Percentiles rank a stretch among this genome's conserved stretches.
Evolutionary conservation across 2,329 filamentous ascomycete species (phyloP).

Genomic region (Venturia oleaginea): DNA sequence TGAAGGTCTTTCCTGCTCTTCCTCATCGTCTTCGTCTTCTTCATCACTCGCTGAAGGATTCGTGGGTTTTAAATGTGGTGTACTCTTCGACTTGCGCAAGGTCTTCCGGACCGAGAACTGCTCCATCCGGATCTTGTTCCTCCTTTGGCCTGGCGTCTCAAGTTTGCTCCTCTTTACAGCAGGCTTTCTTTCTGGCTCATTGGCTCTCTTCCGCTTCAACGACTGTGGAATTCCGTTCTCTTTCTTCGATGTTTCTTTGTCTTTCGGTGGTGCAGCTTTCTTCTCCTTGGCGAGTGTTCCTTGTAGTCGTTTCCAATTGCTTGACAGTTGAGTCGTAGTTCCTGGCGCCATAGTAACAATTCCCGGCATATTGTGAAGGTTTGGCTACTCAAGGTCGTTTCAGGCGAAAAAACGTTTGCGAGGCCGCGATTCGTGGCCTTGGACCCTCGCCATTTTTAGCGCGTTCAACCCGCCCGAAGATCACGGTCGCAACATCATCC

Average conservation of each 20-base stretch:
- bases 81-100: constrained; percentile 4
- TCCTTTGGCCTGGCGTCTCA: not conserved
- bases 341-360: constrained; percentile 22
- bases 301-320: constrained; percentile 74
- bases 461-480: constrained; percentile 5
- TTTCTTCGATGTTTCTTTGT: not conserved
- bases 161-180: not conserved
- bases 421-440: constrained; percentile 14
- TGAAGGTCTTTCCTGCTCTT: not conserved
- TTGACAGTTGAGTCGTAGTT: constrained; percentile 33
- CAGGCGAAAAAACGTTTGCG: constrained; percentile 15
- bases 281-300: constrained; percentile 37
- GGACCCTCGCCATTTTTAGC: not conserved
- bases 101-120: not conserved
- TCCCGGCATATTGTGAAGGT: constrained; percentile 19
- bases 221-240: constrained; percentile 8
- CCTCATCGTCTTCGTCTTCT: not conserved
- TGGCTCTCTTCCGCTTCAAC: constrained; percentile 9
- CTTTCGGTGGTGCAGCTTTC: not conserved
- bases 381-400: constrained; percentile 22
- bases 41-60: not conserved
- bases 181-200: not conserved
- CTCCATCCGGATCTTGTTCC: constrained; percentile 5
- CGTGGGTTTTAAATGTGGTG: not conserved
- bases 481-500: constrained; percentile 22